Base-by-base conservation (phyloP, 2,329 filamentous ascomycete genomes). In the Aquanectria penicillioides region DNA sequence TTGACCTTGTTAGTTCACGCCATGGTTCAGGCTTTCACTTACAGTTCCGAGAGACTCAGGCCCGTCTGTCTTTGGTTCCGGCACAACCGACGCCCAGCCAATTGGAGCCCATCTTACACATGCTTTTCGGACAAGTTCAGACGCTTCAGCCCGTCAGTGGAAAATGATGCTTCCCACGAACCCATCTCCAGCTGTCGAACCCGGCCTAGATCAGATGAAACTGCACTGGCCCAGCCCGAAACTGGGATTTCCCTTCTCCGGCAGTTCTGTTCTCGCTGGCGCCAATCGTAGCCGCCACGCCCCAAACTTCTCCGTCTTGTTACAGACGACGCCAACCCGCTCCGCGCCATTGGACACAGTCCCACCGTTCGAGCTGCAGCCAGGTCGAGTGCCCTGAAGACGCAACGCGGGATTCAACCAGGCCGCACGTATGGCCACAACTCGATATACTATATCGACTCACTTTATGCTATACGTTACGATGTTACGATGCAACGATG, bases 221-320 rank as follows among this genome's bases (percentile, higher is more conserved):
- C 38, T 22, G 41, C 26, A 28, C 26, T 44, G 25, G 18, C 11
- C 25, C 41, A 29, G 41, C 26, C 12, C 26, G 17, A 18, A n/a
- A 13, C 18, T 22, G 41, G 38, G 41, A 28, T 28, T 6, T n/a
- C 15, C 23, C 17, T 46, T 23, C 17, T 46, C 10, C 20, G 7
- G 10, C 11, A 17, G 34, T 52, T 6, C 22, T 8, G 3, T 15
- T 8, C 25, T 12, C 17, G n/a, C 17, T 31, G 43, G 36, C 43
- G 52, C 52, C 43, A 41, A 43, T 56, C 20, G 15, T 40, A 56
- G 23, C 53, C 44, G 36, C 44, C 44, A 31, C 15, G 26, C 36
- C 26, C 25, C 43, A 47, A 34, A 10, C 5, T 28, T 49, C 46
- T 46, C 53, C 46, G 22, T 29, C 20, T 11, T 33, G 44, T 56